Evolutionary conservation across 495 filamentous ascomycete species (phyloP).

Genomic region (Aspergillus hancockii): DNA sequence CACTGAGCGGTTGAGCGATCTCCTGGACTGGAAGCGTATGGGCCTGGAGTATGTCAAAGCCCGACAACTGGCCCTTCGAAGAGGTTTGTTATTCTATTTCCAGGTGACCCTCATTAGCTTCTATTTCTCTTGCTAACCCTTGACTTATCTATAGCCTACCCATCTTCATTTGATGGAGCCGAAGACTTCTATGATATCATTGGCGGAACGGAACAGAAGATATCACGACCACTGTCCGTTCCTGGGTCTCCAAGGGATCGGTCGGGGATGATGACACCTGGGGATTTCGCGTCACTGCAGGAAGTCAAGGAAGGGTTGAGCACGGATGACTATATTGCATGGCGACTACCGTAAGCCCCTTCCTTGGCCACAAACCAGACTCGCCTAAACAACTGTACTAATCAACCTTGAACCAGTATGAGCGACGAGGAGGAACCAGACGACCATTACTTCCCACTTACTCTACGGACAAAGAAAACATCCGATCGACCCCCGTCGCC

Average conservation of each 20-base stretch:
- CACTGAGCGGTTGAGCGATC: conserved; percentile 92
- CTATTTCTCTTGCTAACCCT: conserved; percentile 6
- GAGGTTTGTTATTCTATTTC: conserved; percentile 50
- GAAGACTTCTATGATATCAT: conserved; percentile 84
- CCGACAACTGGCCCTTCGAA: conserved; percentile 83
- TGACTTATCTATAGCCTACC: conserved; percentile 64
- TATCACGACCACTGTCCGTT: conserved; percentile 88
- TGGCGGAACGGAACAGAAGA: conserved; percentile 85
- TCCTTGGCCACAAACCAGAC: background rate
- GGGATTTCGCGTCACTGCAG: conserved; percentile 94
- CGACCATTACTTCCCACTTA: conserved; percentile 90
- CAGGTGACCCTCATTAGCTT: background rate
- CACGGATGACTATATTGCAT: conserved; percentile 96
- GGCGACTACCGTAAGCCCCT: conserved; percentile 89
- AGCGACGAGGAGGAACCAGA: conserved; percentile 96
- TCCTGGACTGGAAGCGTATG: conserved; percentile 99
- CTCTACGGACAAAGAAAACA: conserved; percentile 56
- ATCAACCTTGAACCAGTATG: conserved; percentile 16
- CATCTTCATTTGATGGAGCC: conserved; percentile 72
- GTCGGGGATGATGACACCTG: conserved; percentile 97
- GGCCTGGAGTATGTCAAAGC: conserved; percentile 99
- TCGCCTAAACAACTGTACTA: conserved; percentile 3
- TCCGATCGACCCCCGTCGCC: conserved; percentile 41
- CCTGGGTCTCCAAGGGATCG: conserved; percentile 90
- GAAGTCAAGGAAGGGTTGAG: conserved; percentile 90